These are phyloP conservation scores for Saccharomyces hybrid DNA, from an alignment of 1,139 yeast species.

Conservation along the genomic window DNA sequence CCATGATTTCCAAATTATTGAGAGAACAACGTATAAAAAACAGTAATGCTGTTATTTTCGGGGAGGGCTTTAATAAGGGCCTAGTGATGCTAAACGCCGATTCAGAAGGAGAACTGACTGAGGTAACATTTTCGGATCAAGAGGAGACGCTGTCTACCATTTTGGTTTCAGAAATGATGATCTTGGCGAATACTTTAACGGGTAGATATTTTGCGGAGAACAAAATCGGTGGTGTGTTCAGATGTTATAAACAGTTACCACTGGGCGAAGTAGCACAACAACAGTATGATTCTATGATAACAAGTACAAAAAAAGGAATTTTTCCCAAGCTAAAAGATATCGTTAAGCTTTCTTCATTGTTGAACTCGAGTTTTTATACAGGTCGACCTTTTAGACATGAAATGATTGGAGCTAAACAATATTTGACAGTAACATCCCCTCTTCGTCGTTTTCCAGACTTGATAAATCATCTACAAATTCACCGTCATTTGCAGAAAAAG, in stretches of 20 bases:
- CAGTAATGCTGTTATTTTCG: constrained; percentile 35
- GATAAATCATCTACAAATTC: constrained; percentile 68
- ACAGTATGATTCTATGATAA: constrained; percentile 27
- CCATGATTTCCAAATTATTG: constrained; percentile 32
- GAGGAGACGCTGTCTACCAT: constrained; percentile 38
- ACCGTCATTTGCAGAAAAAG: constrained; percentile 33
- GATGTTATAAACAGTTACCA: constrained; percentile 40
- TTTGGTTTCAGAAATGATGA: constrained; percentile 79
- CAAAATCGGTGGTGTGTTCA: constrained; percentile 52
- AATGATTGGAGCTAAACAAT: constrained; percentile 55
- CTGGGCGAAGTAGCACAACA: constrained; percentile 25
- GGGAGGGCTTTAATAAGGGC: constrained; percentile 30
- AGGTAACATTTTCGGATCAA: constrained; percentile 23
- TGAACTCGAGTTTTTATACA: constrained; percentile 39
- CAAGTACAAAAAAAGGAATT: constrained; percentile 19
- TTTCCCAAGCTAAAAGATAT: constrained; percentile 31
- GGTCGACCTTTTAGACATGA: constrained; percentile 40
- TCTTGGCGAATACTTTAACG: constrained; percentile 59
- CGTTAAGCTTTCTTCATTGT: constrained; percentile 34
- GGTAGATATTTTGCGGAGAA: constrained; percentile 45
- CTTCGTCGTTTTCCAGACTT: constrained; percentile 80
- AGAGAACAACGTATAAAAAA: constrained; percentile 29
- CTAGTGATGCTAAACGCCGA: constrained; percentile 12
- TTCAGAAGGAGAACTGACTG: constrained; percentile 8
- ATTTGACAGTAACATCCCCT: constrained; percentile 84